These are phyloP conservation scores for Euphorbia schlechtendalii DNA, from an alignment of 441 rosid species.

Conservation along the genomic window DNA sequence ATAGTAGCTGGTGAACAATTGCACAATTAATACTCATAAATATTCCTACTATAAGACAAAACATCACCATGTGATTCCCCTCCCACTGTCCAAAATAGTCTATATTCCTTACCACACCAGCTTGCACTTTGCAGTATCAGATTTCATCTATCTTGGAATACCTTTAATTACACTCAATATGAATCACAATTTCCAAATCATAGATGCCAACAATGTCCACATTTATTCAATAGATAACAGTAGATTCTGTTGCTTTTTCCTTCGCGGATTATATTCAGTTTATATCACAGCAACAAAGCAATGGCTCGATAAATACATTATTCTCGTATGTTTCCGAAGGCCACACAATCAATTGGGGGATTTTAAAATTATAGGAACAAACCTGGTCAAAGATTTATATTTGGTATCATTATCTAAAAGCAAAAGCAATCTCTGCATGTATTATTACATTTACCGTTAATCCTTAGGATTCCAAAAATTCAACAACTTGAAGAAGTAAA, in stretches of 20 bases:
- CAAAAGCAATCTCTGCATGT: conserved; percentile 3
- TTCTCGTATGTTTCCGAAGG: too few relatives aligned
- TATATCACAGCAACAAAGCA: too few relatives aligned
- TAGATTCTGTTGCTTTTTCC: background rate
- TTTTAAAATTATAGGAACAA: too few relatives aligned
- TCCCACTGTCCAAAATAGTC: background rate
- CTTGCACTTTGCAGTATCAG: background rate
- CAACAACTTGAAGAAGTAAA: conserved; percentile 18
- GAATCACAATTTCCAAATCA: too few relatives aligned
- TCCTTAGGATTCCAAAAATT: conserved; percentile 29
- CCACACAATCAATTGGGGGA: too few relatives aligned
- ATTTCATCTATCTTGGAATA: background rate
- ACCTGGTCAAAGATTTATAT: background rate
- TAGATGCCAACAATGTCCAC: background rate
- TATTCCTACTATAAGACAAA: background rate
- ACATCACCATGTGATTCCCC: background rate
- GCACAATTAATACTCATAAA: background rate
- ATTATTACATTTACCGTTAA: conserved; percentile 19
- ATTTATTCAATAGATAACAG: background rate
- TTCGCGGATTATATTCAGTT: too few relatives aligned
- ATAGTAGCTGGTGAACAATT: background rate
- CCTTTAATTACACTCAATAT: background rate
- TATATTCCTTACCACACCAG: background rate
- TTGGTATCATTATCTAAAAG: conserved; percentile 17
- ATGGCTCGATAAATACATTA: too few relatives aligned